These are phyloP conservation scores for Rhizopogon rudus DNA, from an alignment of 768 basidiomycete species.

Conservation along the genomic window DNA sequence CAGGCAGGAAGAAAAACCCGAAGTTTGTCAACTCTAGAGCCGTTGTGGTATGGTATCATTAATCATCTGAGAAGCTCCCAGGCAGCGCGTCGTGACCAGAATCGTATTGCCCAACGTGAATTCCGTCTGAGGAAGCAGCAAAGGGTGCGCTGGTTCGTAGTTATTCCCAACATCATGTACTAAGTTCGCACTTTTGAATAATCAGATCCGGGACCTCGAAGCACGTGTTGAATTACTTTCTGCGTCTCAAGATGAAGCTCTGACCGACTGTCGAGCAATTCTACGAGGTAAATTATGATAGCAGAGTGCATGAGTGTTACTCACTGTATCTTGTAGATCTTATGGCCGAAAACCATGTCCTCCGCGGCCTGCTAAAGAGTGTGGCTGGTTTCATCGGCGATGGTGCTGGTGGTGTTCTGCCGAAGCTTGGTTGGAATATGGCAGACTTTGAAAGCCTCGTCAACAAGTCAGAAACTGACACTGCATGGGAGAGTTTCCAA, in stretches of 20 bases:
- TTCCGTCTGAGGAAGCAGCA: constrained; percentile 92
- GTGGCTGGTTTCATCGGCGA: constrained; percentile 84
- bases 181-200: constrained; percentile 3
- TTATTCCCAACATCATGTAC: not conserved
- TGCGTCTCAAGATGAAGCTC: constrained; percentile 85
- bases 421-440: constrained; percentile 74
- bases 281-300: constrained; percentile 52
- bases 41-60: constrained; percentile 6
- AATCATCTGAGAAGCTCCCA: constrained; percentile 54
- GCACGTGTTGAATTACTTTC: constrained; percentile 93
- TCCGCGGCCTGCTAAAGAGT: constrained; percentile 72
- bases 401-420: constrained; percentile 71
- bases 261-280: constrained; percentile 78
- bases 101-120: constrained; percentile 90
- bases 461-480: constrained; percentile 87
- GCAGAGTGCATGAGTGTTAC: not conserved
- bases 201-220: constrained; percentile 90
- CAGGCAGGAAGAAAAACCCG: constrained; percentile 87
- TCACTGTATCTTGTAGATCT: constrained; percentile 46
- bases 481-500: constrained; percentile 88
- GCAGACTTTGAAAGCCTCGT: constrained; percentile 77
- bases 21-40: constrained; percentile 46
- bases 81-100: constrained; percentile 84
- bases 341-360: constrained; percentile 84
- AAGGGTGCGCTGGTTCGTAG: constrained; percentile 39